Percentiles rank a stretch among this genome's conserved stretches.
phyloP scores from a whole-genome alignment of 2,329 filamentous ascomycete genomes.

The Nothophaeocryptopus gaeumannii region DNA sequence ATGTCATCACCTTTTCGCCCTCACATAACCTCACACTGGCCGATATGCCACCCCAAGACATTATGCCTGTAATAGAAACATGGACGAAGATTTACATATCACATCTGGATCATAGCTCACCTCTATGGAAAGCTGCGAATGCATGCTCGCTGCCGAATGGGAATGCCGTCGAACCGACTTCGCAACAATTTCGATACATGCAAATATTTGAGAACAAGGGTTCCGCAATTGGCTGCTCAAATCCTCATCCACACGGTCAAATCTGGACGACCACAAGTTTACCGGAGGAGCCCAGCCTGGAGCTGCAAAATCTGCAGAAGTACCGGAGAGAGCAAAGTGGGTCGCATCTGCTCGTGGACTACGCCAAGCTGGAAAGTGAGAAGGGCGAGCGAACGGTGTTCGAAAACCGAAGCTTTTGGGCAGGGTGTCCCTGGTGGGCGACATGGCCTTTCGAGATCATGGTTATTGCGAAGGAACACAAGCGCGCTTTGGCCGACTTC shows the following conservation, averaged over 20 bases:
- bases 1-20: constrained; percentile 91
- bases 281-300: constrained; percentile 82
- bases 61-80: constrained; percentile 77
- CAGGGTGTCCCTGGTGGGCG: constrained; percentile 96
- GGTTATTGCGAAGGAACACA: constrained; percentile 79
- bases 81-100: constrained; percentile 89
- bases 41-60: constrained; percentile 75
- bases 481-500: constrained; percentile 80
- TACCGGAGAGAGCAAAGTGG: constrained; percentile 73
- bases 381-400: constrained; percentile 85
- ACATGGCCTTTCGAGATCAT: constrained; percentile 96
- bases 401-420: constrained; percentile 79
- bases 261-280: constrained; percentile 90
- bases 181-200: constrained; percentile 88
- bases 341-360: constrained; percentile 78
- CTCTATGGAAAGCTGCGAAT: constrained; percentile 52
- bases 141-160: constrained; percentile 39
- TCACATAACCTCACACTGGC: constrained; percentile 89
- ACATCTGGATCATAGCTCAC: constrained; percentile 71
- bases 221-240: constrained; percentile 95
- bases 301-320: constrained; percentile 73
- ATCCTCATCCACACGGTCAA: constrained; percentile 95
- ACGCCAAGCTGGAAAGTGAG: constrained; percentile 74
- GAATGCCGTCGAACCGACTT: constrained; percentile 53
- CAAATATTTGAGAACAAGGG: constrained; percentile 99